phyloP scores from a whole-genome alignment of 1,139 yeast genomes.

The Diutina sp. region DNA sequence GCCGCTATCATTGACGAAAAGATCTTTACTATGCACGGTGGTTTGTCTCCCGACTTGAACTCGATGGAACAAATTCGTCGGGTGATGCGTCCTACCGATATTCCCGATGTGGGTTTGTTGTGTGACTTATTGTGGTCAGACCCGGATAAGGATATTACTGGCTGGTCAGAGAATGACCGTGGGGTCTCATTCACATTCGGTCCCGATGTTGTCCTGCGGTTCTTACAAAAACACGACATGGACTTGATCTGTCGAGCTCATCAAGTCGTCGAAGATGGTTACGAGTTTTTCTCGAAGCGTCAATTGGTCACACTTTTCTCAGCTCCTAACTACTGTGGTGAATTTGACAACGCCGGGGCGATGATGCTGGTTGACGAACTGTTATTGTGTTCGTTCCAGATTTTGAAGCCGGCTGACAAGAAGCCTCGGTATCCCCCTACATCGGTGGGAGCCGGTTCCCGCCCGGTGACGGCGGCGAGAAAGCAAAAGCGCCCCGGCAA shows the following conservation, averaged over 20 bases:
- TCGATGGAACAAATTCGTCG: slow-evolving; percentile 97
- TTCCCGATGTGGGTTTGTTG: slow-evolving; percentile 90
- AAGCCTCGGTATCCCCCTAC: slow-evolving; percentile 56
- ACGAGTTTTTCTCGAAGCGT: slow-evolving; percentile 2
- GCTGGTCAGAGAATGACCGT: slow-evolving; percentile 97
- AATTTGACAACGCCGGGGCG: slow-evolving; percentile 3
- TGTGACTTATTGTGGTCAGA: slow-evolving; percentile 97
- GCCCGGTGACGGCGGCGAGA: slow-evolving; percentile 58
- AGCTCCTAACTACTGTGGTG: slow-evolving; percentile 3
- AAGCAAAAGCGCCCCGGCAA: slow-evolving; percentile 55
- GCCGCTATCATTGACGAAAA: slow-evolving; percentile 97
- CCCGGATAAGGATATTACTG: slow-evolving; percentile 94
- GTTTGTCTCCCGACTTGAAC: slow-evolving; percentile 90
- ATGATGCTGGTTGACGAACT: slow-evolving; percentile 16
- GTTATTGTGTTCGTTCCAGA: slow-evolving; percentile 92
- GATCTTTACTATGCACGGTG: slow-evolving; percentile 98
- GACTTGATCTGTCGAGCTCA: slow-evolving; percentile 96
- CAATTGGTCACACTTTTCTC: slow-evolving; percentile 2
- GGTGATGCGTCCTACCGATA: slow-evolving; percentile 97
- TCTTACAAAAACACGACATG: slow-evolving; percentile 91
- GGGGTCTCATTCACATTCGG: slow-evolving; percentile 97
- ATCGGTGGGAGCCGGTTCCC: slow-evolving; percentile 35
- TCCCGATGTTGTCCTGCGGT: slow-evolving; percentile 90
- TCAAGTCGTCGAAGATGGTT: slow-evolving; percentile 96
- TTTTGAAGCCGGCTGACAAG: slow-evolving; percentile 95